Conservation (phyloP, 805 yeast species). For the Jamesozyma rosinii region DNA sequence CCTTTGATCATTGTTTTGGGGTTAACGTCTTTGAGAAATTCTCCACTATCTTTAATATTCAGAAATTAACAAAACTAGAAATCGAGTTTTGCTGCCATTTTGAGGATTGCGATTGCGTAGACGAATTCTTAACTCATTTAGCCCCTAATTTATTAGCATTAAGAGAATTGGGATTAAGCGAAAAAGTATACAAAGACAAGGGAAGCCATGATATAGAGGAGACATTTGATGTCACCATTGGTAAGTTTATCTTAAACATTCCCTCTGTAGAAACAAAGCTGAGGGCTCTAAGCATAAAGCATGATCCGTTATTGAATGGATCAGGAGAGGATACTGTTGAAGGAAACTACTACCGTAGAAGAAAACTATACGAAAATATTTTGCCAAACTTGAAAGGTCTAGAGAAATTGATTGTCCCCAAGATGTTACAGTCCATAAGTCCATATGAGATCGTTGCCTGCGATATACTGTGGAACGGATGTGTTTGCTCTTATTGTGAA, state of each 20-base stretch:
- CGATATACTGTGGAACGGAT: conserved; percentile 70
- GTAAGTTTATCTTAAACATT: conserved; percentile 34
- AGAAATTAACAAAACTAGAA: conserved; percentile 36
- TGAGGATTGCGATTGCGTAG: conserved; percentile 38
- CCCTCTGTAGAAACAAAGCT: conserved; percentile 29
- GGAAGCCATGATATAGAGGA: conserved; percentile 42
- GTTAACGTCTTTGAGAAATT: conserved; percentile 18
- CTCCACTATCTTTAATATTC: conserved; percentile 19
- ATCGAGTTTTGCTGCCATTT: conserved; percentile 47
- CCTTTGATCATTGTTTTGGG: conserved; percentile 28
- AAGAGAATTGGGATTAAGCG: conserved; percentile 25
- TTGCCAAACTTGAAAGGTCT: conserved; percentile 40
- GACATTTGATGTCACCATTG: conserved; percentile 44
- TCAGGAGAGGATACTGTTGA: conserved; percentile 56
- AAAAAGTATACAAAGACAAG: conserved; percentile 30
- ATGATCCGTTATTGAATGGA: conserved; percentile 51
- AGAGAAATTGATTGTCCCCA: conserved; percentile 46
- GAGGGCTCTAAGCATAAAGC: conserved; percentile 42
- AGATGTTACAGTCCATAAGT: conserved; percentile 48
- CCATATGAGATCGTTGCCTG: conserved; percentile 66
- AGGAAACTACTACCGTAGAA: conserved; percentile 60
- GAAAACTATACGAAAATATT: conserved; percentile 39
- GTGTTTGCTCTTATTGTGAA: conserved; percentile 52
- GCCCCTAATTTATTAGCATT: conserved; percentile 28
- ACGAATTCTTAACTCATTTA: conserved; percentile 33